Evolutionary conservation across 1,284 basidiomycete species (phyloP), one percentile per base, ranked within the genome.

Genomic region (Moesziomyces antarcticus): DNA sequence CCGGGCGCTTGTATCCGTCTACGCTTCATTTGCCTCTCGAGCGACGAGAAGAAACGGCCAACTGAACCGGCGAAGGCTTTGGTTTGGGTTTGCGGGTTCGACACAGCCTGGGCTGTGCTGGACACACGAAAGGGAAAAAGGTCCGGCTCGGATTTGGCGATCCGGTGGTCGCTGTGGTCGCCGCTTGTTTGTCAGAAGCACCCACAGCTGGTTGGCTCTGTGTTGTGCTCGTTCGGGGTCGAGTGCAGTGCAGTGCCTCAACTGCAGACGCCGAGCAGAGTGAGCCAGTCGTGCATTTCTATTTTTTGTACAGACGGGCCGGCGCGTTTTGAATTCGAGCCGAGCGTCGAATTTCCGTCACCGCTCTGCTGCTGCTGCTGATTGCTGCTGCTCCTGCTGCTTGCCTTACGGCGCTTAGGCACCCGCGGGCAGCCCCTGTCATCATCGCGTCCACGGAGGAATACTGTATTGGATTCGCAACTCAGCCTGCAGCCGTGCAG

Each of bases 401-500:
- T 33, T 33, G 10, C 30, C 30, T 10, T 10, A 33, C 30, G 3
- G 30, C 30, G 30, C 30, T 33, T 13, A 33, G 10, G 30, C 30
- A 33, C 30, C 30, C 30, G 30, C 30, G 30, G 10, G 30, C 30
- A 40, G 37, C 37, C 45, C 45, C 21, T 24, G 22, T 46, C 45
- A 46, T 22, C 14, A 20, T n/a, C 21, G 8, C 25, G 25, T 27
- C 22, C 45, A 46, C 22, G 22, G 45, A 46, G 45, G 45, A 25
- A 25, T 46, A 16, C n/a, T 40, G 37, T 46, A 16, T 40, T 40
- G 37, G 37, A 40, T 46, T 24, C 45, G 13, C 37, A 41, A 50
- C 49, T 41, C 49, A 37, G 49, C 33, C 33, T 50, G 49, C 35
- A 41, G 35, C 14, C 37, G 37, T 40, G 37, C n/a, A 41, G n/a